Evolutionary conservation across 2,329 filamentous ascomycete species (phyloP).

Genomic region (Diaporthe helianthi): DNA sequence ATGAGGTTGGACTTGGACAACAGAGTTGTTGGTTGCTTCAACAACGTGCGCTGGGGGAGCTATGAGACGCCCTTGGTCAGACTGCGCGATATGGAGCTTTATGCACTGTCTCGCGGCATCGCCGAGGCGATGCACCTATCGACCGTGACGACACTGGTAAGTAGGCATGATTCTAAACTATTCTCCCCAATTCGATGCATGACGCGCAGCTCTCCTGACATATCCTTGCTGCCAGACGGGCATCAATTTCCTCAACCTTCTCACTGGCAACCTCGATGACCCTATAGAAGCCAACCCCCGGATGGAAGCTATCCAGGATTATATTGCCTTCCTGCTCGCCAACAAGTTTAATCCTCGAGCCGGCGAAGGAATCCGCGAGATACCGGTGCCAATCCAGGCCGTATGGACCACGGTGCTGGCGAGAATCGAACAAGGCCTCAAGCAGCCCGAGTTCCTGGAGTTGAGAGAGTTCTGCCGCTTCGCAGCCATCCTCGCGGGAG

Average conservation of each 20-base stretch:
- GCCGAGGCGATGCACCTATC: constrained; percentile 21
- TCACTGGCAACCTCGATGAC: not conserved
- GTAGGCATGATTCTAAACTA: not conserved
- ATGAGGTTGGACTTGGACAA: constrained; percentile 19
- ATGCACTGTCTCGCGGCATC: constrained; percentile 25
- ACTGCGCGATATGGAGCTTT: constrained; percentile 11
- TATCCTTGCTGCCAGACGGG: not conserved
- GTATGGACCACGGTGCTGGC: constrained; percentile 12
- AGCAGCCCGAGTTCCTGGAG: constrained; percentile 3
- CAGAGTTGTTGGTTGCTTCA: constrained; percentile 29
- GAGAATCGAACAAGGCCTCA: constrained; percentile 24
- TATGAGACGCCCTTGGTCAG: not conserved
- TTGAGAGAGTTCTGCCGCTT: constrained; percentile 23
- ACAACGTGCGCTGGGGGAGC: not conserved
- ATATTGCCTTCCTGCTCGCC: constrained; percentile 28
- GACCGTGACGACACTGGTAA: constrained; percentile 25
- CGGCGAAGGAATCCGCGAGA: not conserved
- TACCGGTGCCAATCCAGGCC: not conserved
- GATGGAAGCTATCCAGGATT: constrained; percentile 18
- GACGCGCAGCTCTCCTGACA: not conserved
- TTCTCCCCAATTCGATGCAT: not conserved
- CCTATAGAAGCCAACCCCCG: not conserved
- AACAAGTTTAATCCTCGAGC: constrained; percentile 30
- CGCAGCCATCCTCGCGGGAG: constrained; percentile 26
- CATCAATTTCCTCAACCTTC: constrained; percentile 14